phyloP scores from a whole-genome alignment of 2,329 filamentous ascomycete species.

The Elsinoe arachidis region DNA sequence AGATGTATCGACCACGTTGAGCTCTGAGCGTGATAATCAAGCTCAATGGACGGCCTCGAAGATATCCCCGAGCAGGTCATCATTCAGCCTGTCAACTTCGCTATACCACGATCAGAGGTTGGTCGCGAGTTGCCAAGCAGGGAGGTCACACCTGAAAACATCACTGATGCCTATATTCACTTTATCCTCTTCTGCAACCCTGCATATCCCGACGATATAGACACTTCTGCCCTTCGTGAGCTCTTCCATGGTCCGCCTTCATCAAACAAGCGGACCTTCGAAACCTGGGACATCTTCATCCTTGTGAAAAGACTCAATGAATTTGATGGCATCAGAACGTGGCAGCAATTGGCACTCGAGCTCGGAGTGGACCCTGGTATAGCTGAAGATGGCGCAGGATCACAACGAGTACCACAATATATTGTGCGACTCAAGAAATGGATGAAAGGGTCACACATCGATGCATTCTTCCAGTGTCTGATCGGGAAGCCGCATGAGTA shows the following conservation, averaged over 20 bases:
- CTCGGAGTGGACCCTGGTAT: constrained; percentile 84
- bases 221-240: constrained; percentile 63
- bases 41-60: constrained; percentile 3
- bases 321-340: constrained; percentile 78
- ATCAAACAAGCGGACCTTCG: constrained; percentile 81
- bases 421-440: constrained; percentile 88
- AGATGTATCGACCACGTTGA: too few relatives aligned
- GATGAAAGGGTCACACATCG: constrained; percentile 95
- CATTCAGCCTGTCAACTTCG: not conserved
- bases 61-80: not conserved
- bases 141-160: constrained; percentile 58
- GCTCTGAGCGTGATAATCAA: not conserved
- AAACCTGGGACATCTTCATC: constrained; percentile 65
- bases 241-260: constrained; percentile 72
- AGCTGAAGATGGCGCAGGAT: constrained; percentile 64
- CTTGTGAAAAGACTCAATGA: constrained; percentile 69
- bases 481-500: constrained; percentile 70
- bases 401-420: constrained; percentile 92
- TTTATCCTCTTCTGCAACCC: constrained; percentile 93
- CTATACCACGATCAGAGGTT: constrained; percentile 24
- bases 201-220: constrained; percentile 58
- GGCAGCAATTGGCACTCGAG: constrained; percentile 77
- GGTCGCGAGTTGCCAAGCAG: constrained; percentile 55
- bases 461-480: constrained; percentile 89
- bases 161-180: constrained; percentile 72